Base-by-base conservation (phyloP, 108 stramenopile genomes). In the Cyclotella kingstonii region DNA sequence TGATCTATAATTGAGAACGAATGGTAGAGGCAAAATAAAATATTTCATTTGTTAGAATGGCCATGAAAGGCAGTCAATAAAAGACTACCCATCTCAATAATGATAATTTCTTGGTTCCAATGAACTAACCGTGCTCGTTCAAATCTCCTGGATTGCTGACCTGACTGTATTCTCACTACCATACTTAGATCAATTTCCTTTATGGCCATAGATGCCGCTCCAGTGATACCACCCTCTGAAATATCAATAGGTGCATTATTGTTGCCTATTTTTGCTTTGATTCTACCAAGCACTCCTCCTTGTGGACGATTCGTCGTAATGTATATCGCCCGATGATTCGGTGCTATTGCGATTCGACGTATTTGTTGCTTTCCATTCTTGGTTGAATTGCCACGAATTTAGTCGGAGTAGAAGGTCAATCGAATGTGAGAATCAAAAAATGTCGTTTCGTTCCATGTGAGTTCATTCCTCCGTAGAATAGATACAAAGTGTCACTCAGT, bases 301-400 rank as follows among this genome's bases (percentile, higher is more conserved):
- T 72, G 71, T 52, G 78, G 65, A 26, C 72, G 71, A 58, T 80
- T 79, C 7, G 86, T 68, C 1, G 84, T 87, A 26, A 91, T 78
- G 43, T 72, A 72, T 5, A 91, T 58, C 15, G 73, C 62, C 15
- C 86, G 81, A 64, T 85, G 63, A 55, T 87, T 77, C 22, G 76
- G 60, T 10, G 84, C 70, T 41, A 91, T 67, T 8, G 76, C 83
- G 39, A 91, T 36, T 6, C 84, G 78, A 54, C 89, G 84, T 10
- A 74, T 53, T 73, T 86, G 84, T 42, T 83, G 68, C 62, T 90
- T 90, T 1, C 85, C 85, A 55, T 71, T 76, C 84, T 87, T 59
- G 18, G 26, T 53, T 46, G 9, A 27, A n/a, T 22, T 31, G 54
- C 23, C 15, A 19, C 5, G 23, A 35, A 43, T 4, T 42, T 30